These are phyloP conservation scores for Strobilomyces confusus DNA, from an alignment of 768 basidiomycete species.

Conservation along the genomic window DNA sequence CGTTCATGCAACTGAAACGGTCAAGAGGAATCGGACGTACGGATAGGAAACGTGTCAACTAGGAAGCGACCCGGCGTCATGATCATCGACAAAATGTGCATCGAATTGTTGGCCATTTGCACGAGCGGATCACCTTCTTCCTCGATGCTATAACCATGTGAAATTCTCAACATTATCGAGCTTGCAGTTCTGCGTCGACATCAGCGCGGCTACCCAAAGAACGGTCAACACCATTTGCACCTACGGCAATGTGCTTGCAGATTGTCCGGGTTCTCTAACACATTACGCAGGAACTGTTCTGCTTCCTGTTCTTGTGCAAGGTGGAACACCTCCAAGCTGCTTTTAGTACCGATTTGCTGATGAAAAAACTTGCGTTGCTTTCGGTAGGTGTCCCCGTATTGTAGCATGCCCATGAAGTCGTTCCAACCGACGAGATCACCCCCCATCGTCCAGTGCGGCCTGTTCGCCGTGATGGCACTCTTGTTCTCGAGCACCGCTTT, in stretches of 20 bases:
- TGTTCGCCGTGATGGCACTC: slow-evolving; percentile 1
- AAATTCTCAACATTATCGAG: slow-evolving; percentile 30
- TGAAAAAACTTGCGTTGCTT: neutral
- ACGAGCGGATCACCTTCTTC: slow-evolving; percentile 32
- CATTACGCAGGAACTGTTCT: neutral
- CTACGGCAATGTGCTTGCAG: neutral
- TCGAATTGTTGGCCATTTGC: slow-evolving; percentile 23
- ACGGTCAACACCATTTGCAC: neutral
- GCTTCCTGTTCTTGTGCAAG: slow-evolving; percentile 1
- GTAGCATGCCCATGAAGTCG: neutral
- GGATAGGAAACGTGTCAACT: slow-evolving; percentile 1
- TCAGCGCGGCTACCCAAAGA: no score
- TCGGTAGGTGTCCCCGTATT: slow-evolving; percentile 1
- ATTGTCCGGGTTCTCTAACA: slow-evolving; percentile 1
- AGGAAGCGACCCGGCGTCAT: slow-evolving; percentile 5
- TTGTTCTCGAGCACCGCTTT: slow-evolving; percentile 12
- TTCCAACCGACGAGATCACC: slow-evolving; percentile 8
- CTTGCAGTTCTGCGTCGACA: slow-evolving; percentile 35
- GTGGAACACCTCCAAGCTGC: slow-evolving; percentile 2
- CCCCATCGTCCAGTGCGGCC: slow-evolving; percentile 6
- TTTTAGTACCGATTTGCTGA: neutral
- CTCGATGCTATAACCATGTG: slow-evolving; percentile 33
- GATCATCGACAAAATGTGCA: slow-evolving; percentile 4
- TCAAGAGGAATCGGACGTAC: neutral
- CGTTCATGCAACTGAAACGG: neutral